phyloP scores from a whole-genome alignment of 306 rosid species.

The Malus domestica region ASM211411v1 NC_041791.1:32307501-32308000 shows the following conservation, averaged over 20 bases:
- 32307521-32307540: constrained; percentile 42
- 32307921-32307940: constrained; percentile 45
- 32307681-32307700: constrained; percentile 6
- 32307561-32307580: constrained; percentile 47
- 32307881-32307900: constrained; percentile 14
- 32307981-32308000: constrained; percentile 14
- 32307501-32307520: constrained; percentile 35
- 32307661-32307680: constrained; percentile 30
- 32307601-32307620: constrained; percentile 31
- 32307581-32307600: constrained; percentile 47
- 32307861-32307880: constrained; percentile 40
- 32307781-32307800: constrained; percentile 33
- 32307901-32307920: constrained; percentile 21
- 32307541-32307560: constrained; percentile 37
- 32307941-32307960: constrained; percentile 34
- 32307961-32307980: constrained; percentile 31
- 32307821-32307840: constrained; percentile 26
- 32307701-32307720: too few species aligned
- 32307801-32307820: constrained; percentile 44
- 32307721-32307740: constrained; percentile 38
- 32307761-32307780: constrained; percentile 31
- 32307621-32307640: constrained; percentile 62
- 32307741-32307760: constrained; percentile 27
- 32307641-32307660: constrained; percentile 18
- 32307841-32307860: constrained; percentile 21